phyloP scores from a whole-genome alignment of 2,329 filamentous ascomycete species.

The Thermothelomyces thermophilus region DNA sequence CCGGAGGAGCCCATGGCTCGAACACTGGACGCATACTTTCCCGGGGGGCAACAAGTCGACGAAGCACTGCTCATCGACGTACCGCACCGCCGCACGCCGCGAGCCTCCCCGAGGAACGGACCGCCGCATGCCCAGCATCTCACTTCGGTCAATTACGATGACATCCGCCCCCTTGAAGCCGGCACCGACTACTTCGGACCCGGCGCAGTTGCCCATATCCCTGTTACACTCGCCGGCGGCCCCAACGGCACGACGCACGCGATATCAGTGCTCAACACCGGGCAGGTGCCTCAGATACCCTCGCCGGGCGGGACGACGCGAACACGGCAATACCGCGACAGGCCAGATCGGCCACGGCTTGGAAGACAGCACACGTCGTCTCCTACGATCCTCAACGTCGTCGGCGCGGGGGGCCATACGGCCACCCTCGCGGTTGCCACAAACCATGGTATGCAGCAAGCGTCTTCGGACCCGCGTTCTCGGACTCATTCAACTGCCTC shows the following conservation, averaged over 20 bases:
- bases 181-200: constrained; percentile 80
- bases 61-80: constrained; percentile 91
- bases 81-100: constrained; percentile 67
- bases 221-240: constrained; percentile 32
- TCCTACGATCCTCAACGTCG: constrained; percentile 61
- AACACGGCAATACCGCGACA: constrained; percentile 48
- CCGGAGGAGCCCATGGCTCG: constrained; percentile 80
- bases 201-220: constrained; percentile 38
- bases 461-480: constrained; percentile 40
- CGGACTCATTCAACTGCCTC: constrained; percentile 52
- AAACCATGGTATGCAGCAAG: constrained; percentile 34
- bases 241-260: constrained; percentile 32
- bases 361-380: constrained; percentile 72
- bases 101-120: constrained; percentile 63
- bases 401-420: constrained; percentile 36
- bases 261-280: constrained; percentile 74
- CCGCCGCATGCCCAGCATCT: constrained; percentile 37
- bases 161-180: constrained; percentile 58
- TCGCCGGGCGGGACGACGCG: constrained; percentile 62
- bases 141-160: constrained; percentile 53
- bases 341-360: constrained; percentile 54
- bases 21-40: constrained; percentile 75
- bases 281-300: constrained; percentile 71
- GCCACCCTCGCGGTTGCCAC: constrained; percentile 16
- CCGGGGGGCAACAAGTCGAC: constrained; percentile 77